Evolutionary conservation across 306 rosid species (phyloP), one percentile per base, ranked within the genome.

Genomic region (Quercus cerris): DNA sequence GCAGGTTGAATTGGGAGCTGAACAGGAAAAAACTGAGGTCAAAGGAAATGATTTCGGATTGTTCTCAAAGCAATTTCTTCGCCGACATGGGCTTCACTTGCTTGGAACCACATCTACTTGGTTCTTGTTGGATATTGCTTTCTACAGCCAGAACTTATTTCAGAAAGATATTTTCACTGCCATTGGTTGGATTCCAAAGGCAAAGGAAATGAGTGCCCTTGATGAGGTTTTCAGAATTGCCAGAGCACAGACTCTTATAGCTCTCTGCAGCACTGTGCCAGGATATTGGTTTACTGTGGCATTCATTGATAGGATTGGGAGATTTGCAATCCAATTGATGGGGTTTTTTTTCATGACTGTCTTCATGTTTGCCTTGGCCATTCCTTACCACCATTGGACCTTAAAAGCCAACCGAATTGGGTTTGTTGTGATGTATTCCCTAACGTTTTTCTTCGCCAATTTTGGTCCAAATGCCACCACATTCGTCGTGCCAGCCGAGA

Each of bases 251-350:
- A 94, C 97, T 1, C 90, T 94, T 0, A 94, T 94, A 23, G 98
- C 98, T 3, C 90, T 94, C 0, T 92, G 97, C 87, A 92, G 97
- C 76, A 94, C 90, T 1, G 97, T 91, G 4, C 98, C 98, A 0
- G 97, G 98, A 2, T 94, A 94, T 72, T 92, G 98, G 97, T 91
- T 94, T 81, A 94, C 98, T 0, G 98, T 94, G 67, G 90, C 86
- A 4, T 59, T 94, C 18, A 94, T 92, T 6, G 98, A 92, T 52
- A 81, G 18, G 69, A 85, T 92, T 0, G 98, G 98, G 44, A 79
- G 98, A 41, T 90, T 91, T 33, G 54, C 86, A 11, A 94, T 94
- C 18, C 97, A 94, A 28, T 56, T 91, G 55, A 89, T 87, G 89
- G 98, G 98, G 0, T 94, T 94, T 66, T 89, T 84, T 88, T 92